phyloP scores from a whole-genome alignment of 2,329 filamentous ascomycete species.

The Phaeophleospora eucalypticola region DNA sequence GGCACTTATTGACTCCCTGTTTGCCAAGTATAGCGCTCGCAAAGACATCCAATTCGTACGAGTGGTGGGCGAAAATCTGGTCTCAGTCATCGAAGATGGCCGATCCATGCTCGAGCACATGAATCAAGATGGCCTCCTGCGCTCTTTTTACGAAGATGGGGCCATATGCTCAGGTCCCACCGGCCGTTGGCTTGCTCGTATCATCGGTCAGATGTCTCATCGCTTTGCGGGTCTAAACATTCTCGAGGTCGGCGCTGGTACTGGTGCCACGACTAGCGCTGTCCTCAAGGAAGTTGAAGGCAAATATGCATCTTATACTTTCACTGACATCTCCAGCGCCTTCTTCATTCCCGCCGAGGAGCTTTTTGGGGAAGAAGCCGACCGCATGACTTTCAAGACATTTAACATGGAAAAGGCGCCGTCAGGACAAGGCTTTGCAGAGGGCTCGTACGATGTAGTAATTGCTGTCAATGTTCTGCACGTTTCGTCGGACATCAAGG shows the following conservation, averaged over 20 bases:
- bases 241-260: conserved; percentile 46
- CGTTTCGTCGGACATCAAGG: conserved; percentile 14
- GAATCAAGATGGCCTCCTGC: not conserved
- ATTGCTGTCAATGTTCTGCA: conserved; percentile 23
- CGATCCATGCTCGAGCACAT: not conserved
- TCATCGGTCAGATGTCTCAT: conserved; percentile 8
- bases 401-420: conserved; percentile 31
- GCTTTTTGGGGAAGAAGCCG: conserved; percentile 23
- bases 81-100: not conserved
- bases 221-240: conserved; percentile 40
- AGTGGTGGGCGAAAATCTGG: not conserved
- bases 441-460: conserved; percentile 23
- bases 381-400: conserved; percentile 30
- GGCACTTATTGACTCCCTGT: not conserved
- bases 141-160: not conserved
- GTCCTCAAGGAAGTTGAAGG: conserved; percentile 34
- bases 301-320: conserved; percentile 36
- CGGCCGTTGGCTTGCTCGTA: not conserved
- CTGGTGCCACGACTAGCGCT: conserved; percentile 38
- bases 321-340: conserved; percentile 36
- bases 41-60: not conserved
- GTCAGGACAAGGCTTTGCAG: conserved; percentile 32
- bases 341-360: conserved; percentile 38
- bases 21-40: not conserved
- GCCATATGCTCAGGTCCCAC: not conserved